These are phyloP conservation scores for Saccharomycopsis babjevae DNA, from an alignment of 805 yeast genomes.

Conservation along the genomic window DNA sequence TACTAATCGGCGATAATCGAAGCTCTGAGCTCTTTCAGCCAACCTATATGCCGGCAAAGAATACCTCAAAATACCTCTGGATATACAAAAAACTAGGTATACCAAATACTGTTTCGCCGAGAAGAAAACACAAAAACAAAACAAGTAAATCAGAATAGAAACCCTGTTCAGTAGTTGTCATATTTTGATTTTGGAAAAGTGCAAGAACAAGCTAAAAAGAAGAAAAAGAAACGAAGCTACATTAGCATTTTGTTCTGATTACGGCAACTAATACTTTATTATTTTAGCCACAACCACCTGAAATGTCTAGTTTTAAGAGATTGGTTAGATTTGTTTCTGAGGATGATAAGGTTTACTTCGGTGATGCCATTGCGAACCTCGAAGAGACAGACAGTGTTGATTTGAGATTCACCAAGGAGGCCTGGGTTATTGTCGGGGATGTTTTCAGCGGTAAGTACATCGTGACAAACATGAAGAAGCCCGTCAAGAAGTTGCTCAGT, in stretches of 20 bases:
- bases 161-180: background rate
- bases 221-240: background rate
- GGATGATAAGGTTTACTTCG: conserved; percentile 35
- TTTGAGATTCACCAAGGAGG: conserved; percentile 30
- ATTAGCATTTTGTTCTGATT: no score
- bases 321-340: conserved; percentile 37
- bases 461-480: conserved; percentile 29
- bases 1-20: background rate
- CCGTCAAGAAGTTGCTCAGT: conserved; percentile 29
- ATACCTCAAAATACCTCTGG: background rate
- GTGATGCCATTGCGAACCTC: conserved; percentile 36
- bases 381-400: conserved; percentile 23
- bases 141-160: background rate
- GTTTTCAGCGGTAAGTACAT: conserved; percentile 29
- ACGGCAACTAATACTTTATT: no score
- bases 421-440: conserved; percentile 38
- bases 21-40: background rate
- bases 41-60: no score
- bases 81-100: background rate
- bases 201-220: background rate
- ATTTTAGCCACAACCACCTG: background rate
- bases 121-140: background rate
- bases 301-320: conserved; percentile 18
- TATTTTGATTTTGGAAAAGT: background rate
- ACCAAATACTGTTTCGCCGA: background rate